Base-by-base conservation (phyloP, 345 rosid genomes). In the Sonneratia caseolaris region DNA sequence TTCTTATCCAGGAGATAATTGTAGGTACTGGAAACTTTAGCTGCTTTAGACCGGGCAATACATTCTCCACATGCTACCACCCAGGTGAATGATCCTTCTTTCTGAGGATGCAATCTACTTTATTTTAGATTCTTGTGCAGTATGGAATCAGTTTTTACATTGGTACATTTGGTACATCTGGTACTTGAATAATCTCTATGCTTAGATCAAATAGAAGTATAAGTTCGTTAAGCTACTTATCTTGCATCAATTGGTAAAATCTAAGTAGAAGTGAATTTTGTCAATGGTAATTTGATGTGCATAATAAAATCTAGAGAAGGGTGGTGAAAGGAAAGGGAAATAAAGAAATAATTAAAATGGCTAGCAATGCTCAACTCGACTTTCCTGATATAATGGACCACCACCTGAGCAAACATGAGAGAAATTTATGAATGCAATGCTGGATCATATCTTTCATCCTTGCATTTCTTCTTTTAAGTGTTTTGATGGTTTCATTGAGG, bases 21-120 rank as follows among this genome's bases (percentile, higher is more conserved):
- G 62, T 77, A 90, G 99, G 97, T 95, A 27, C 81, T 95, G 87
- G 99, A 95, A 82, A 95, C 99, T 81, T 82, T 95, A 75, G 84
- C 99, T 61, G 86, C 97, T 79, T 80, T 95, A 68, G 98, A 95
- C 70, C 89, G 97, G 72, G 88, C 96, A 75, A 95, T 95, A 62
- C 88, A 90, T 83, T 95, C 99, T 79, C 97, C 98, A 64, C 96
- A 92, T 86, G 97, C 97, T 76, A 88, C 91, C 69, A 87, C 97
- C 64, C 98, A 90, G 96, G 99, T 91, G 85, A 80, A 38, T 76
- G 64, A 71, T 55, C 56, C 68, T 59, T 68, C 70, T 61, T 48
- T 51, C 5, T 62, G 18, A 27, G 47, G 37, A 27, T 27, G 38
- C 6, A 12, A 24, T 14, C 13, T 4, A 3, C 38, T 62, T 35